Evolutionary conservation across 202 grass and related monocot species (phyloP), one percentile per base, ranked within the genome.

Genomic region (Carex arenaria): DNA sequence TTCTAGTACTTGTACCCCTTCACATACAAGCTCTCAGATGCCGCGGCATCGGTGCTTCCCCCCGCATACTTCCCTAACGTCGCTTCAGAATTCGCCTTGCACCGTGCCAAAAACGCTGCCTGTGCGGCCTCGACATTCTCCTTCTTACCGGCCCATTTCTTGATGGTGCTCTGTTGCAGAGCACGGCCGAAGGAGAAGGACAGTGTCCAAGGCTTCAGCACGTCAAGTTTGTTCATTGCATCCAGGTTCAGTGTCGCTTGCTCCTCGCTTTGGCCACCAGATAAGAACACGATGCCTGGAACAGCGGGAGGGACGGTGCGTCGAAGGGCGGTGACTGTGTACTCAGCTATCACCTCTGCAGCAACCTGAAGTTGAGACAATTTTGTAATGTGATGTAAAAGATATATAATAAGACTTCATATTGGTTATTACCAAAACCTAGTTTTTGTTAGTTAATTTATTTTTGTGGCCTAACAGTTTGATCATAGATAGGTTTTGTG

Each of bases 151-250:
- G 36, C 79, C 94, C 94, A 97, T 84, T 97, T 97, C 94, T 97
- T 97, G 88, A 97, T 89, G 2, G 94, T 94, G 87, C 94, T 97
- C 87, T 88, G 86, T 84, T 94, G 94, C 85, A 97, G 85, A 78
- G 92, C 94, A 68, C 94, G 87, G 67, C 94, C 94, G 64, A 94
- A 97, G 69, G 94, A 97, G 89, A 97, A 97, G 57, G 94, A 86
- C 67, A 97, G 79, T 49, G 92, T 90, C 94, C 94, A 97, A 0
- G 94, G 94, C 89, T 88, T 97, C 56, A 88, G 67, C 87, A 97
- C 94, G 36, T 80, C 54, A 17, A 97, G 87, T 86, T 91, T 94
- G 94, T 97, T 94, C 95, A 95, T 93, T 5, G 95, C 92, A 40
- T 95, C 64, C 57, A 98, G 87, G 67, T 98, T 98, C 80, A 78